A percentile compares a stretch with the other conserved stretches of the same genome.
Evolutionary conservation across 169 alveolate genomes (phyloP).

Genomic region (Cryptosporidium baileyi): DNA sequence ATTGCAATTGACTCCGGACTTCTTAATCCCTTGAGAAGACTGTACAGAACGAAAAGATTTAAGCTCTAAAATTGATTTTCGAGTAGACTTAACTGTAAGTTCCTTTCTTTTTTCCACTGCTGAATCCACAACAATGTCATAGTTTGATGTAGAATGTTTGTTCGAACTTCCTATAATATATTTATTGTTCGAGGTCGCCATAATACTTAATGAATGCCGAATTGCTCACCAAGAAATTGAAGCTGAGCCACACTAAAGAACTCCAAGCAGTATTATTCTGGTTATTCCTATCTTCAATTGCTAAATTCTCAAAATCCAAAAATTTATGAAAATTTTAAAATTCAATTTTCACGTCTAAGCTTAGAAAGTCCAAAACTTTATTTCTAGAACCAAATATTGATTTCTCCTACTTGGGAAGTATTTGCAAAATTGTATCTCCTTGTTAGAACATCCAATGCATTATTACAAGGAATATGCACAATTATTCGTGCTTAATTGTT

Average conservation of each 20-base stretch:
- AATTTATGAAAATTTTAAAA: too few species aligned
- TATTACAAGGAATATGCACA: slow-evolving; percentile 28
- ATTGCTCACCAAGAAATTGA: too few species aligned
- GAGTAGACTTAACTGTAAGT: neutral
- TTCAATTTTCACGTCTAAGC: too few species aligned
- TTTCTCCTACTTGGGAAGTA: too few species aligned
- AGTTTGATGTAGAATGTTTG: neutral
- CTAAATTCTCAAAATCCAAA: too few species aligned
- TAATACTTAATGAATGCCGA: too few species aligned
- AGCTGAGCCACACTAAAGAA: too few species aligned
- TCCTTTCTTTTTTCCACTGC: neutral
- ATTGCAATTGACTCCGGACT: neutral
- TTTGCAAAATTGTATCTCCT: neutral
- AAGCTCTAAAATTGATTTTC: neutral
- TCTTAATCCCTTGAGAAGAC: neutral
- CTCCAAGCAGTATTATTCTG: too few species aligned
- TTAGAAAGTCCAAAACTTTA: too few species aligned
- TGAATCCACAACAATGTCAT: neutral
- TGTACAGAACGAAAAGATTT: neutral
- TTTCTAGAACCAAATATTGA: too few species aligned
- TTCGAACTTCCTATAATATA: neutral
- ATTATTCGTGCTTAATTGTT: slow-evolving; percentile 7
- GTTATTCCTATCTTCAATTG: too few species aligned
- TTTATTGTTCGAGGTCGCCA: neutral
- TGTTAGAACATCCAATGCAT: slow-evolving; percentile 26